These are phyloP conservation scores for Talaromyces borbonicus DNA, from an alignment of 495 filamentous ascomycete genomes.

Conservation along the genomic window DNA sequence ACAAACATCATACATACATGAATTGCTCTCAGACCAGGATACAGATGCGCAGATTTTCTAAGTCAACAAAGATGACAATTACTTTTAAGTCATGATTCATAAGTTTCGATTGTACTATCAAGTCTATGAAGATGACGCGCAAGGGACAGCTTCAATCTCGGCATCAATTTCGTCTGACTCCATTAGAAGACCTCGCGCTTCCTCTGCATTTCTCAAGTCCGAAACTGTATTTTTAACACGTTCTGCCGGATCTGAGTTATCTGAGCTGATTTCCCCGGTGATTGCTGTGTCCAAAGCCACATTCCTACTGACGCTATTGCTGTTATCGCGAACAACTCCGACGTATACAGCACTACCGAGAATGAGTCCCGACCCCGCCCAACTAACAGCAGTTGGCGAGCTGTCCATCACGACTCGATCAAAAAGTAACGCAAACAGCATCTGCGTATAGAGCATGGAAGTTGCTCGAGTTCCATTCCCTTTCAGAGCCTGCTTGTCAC, in stretches of 20 bases:
- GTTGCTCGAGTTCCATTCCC: conserved; percentile 56
- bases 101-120: too few relatives aligned
- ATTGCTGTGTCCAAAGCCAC: neutral
- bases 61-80: too few relatives aligned
- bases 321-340: conserved; percentile 41
- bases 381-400: conserved; percentile 53
- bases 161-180: neutral
- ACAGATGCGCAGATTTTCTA: too few relatives aligned
- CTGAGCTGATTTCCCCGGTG: neutral
- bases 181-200: neutral
- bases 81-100: too few relatives aligned
- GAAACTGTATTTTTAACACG: neutral
- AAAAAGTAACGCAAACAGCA: conserved; percentile 81
- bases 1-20: too few relatives aligned
- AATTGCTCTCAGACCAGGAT: too few relatives aligned
- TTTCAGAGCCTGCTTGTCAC: neutral
- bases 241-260: neutral
- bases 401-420: conserved; percentile 72
- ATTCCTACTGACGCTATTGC: neutral
- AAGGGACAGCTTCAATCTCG: neutral
- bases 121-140: neutral
- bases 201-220: neutral
- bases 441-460: conserved; percentile 85
- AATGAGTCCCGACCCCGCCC: conserved; percentile 69
- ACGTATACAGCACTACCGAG: conserved; percentile 74